Evolutionary conservation across 768 basidiomycete species (phyloP).

Genomic region (Suillus subluteus): DNA sequence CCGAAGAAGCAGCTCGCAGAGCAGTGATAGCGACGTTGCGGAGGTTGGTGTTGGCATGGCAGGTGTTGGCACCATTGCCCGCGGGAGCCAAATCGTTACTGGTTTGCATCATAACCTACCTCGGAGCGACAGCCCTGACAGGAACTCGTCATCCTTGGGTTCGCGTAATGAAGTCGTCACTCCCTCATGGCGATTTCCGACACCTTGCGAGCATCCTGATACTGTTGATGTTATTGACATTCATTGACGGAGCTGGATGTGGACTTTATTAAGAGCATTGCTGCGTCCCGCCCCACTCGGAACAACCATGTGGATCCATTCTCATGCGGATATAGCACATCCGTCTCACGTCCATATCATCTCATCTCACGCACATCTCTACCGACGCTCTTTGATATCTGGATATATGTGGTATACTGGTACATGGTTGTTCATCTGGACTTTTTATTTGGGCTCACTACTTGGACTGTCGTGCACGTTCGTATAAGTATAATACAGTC

Average conservation of each 20-base stretch:
- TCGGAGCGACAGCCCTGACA: slow-evolving; percentile 20
- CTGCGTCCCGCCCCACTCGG: background rate
- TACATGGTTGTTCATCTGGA: slow-evolving; percentile 2
- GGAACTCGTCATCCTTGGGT: background rate
- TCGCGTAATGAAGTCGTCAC: background rate
- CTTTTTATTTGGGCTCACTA: background rate
- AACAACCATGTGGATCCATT: slow-evolving; percentile 7
- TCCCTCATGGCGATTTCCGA: background rate
- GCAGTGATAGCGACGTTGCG: slow-evolving; percentile 16
- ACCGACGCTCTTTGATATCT: background rate
- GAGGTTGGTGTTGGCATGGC: slow-evolving; percentile 44
- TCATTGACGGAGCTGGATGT: background rate
- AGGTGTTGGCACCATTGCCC: slow-evolving; percentile 47
- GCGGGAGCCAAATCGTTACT: slow-evolving; percentile 33
- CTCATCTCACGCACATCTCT: slow-evolving; percentile 3
- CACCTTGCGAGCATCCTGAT: slow-evolving; percentile 3
- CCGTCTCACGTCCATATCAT: slow-evolving; percentile 2
- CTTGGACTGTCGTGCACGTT: background rate
- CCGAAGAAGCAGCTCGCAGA: slow-evolving; percentile 16
- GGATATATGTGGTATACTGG: slow-evolving; percentile 1
- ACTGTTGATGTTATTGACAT: slow-evolving; percentile 2
- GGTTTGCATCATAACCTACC: slow-evolving; percentile 16
- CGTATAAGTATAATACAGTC: slow-evolving; percentile 2
- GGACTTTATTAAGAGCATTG: background rate
- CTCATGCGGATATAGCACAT: background rate